phyloP scores from a whole-genome alignment of 257 asterid genomes.

The Solanum etuberosum region DNA sequence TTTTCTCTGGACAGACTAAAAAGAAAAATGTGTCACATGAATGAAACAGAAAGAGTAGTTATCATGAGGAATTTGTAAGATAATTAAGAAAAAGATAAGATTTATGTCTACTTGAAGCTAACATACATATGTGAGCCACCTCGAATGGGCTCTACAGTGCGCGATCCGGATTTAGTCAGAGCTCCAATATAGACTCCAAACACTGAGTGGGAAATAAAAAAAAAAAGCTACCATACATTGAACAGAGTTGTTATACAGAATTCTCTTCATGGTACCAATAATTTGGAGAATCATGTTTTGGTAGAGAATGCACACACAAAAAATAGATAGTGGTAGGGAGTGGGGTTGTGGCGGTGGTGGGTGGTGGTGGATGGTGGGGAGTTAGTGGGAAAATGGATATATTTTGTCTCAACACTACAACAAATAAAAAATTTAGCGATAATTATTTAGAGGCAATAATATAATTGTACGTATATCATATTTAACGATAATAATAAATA shows the following conservation, averaged over 20 bases:
- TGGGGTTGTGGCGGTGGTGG: not conserved
- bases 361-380: not conserved
- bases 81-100: not conserved
- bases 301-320: not conserved
- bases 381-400: not conserved
- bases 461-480: not conserved
- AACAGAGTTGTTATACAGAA: not conserved
- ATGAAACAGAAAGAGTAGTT: not conserved
- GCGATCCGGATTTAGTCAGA: accelerated
- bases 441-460: not conserved
- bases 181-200: accelerated
- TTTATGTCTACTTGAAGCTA: not conserved
- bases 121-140: not conserved
- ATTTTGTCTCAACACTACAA: not conserved
- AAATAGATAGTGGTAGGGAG: not conserved
- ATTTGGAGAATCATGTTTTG: not conserved
- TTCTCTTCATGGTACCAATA: not conserved
- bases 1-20: not conserved
- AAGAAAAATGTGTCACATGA: not conserved
- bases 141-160: accelerated
- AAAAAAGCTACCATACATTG: not conserved
- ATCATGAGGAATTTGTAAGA: not conserved
- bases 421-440: not conserved
- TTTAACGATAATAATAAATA: not conserved
- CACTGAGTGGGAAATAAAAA: no score